Conservation (phyloP, 495 filamentous ascomycete species). For the Xylaria longipes region DNA sequence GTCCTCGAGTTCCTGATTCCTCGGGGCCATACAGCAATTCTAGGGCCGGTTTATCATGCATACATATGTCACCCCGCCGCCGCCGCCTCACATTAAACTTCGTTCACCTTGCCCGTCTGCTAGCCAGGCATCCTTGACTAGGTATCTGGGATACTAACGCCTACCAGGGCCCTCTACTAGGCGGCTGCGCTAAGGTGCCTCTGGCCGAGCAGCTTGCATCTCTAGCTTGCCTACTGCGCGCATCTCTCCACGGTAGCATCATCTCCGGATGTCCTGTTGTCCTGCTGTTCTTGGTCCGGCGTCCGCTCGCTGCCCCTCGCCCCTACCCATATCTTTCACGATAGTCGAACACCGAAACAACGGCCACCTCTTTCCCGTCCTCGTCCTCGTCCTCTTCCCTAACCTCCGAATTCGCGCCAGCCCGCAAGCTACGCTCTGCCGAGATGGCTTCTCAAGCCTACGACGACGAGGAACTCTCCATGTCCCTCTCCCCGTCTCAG, state of each 20-base stretch:
- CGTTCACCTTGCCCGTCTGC: neutral
- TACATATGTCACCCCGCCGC: constrained; percentile 1
- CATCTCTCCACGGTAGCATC: constrained; percentile 8
- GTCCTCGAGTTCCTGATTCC: neutral
- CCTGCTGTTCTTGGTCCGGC: neutral
- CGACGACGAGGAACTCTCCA: constrained; percentile 92
- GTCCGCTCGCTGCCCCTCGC: constrained; percentile 1
- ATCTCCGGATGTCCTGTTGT: constrained; percentile 10
- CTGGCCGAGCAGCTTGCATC: constrained; percentile 12
- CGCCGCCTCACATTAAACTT: constrained; percentile 6
- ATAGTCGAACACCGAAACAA: constrained; percentile 4
- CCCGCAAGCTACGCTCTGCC: constrained; percentile 23
- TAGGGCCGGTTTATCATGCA: neutral
- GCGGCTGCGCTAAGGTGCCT: constrained; percentile 21
- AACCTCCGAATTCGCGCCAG: constrained; percentile 24
- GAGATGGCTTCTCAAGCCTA: constrained; percentile 63
- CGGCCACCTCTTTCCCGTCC: neutral
- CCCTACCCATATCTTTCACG: constrained; percentile 9
- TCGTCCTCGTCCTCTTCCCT: neutral
- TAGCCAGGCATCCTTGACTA: neutral
- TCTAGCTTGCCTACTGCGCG: constrained; percentile 1
- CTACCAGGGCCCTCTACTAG: constrained; percentile 2
- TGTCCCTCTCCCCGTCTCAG: constrained; percentile 74
- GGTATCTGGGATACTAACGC: neutral
- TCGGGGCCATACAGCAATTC: neutral